Evolutionary conservation across 108 stramenopile genomes (phyloP).

Genomic region (Skeletonema potamos): DNA sequence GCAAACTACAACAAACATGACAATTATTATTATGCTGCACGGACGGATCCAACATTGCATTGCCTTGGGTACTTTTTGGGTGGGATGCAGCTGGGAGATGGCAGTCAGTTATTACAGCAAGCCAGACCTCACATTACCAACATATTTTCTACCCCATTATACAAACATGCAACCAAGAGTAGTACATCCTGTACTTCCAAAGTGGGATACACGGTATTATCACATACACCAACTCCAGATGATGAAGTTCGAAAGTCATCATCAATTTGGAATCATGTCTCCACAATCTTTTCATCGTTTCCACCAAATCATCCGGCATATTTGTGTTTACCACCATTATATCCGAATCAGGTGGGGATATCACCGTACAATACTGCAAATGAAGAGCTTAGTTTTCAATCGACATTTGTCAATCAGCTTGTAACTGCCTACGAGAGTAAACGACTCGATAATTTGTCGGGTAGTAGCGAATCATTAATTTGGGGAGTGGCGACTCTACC

Average conservation of each 20-base stretch:
- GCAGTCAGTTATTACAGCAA: neutral
- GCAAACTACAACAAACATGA: conserved; percentile 10
- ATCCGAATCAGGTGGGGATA: conserved; percentile 15
- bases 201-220: conserved; percentile 37
- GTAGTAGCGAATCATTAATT: neutral
- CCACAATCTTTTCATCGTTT: conserved; percentile 33
- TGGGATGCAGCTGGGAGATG: conserved; percentile 30
- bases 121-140: conserved; percentile 11
- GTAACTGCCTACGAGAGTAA: conserved; percentile 18
- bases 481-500: conserved; percentile 38
- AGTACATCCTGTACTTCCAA: conserved; percentile 13
- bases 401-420: conserved; percentile 41
- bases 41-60: conserved; percentile 9
- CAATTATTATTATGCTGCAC: neutral
- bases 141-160: neutral
- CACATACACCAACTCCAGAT: conserved; percentile 24
- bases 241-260: conserved; percentile 31
- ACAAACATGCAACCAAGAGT: neutral
- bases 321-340: conserved; percentile 36
- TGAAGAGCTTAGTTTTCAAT: conserved; percentile 39
- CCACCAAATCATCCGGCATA: conserved; percentile 34
- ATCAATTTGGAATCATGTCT: conserved; percentile 24
- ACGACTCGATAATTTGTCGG: neutral
- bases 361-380: conserved; percentile 40
- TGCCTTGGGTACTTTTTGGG: conserved; percentile 26